phyloP scores from a whole-genome alignment of 352 stramenopile species.

The Peronospora destructor region DNA sequence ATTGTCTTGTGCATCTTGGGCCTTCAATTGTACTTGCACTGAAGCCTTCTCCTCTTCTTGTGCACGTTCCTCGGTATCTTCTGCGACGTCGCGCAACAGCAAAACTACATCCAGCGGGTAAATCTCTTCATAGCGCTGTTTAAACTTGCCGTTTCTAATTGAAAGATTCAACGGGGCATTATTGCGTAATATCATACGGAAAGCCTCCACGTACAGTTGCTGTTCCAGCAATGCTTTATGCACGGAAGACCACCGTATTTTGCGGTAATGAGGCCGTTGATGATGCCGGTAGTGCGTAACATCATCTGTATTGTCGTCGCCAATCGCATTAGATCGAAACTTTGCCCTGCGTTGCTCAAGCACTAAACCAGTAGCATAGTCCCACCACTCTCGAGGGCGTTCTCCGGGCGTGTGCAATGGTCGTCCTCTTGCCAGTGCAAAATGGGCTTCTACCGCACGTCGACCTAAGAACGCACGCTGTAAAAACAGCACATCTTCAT shows the following conservation, averaged over 20 bases:
- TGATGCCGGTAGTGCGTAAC: background rate
- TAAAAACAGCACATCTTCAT: conserved; percentile 75
- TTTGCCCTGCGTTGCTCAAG: conserved; percentile 33
- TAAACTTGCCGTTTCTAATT: conserved; percentile 38
- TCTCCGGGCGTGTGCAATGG: conserved; percentile 41
- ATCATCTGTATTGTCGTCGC: background rate
- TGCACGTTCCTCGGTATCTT: conserved; percentile 46
- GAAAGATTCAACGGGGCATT: conserved; percentile 28
- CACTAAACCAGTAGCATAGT: conserved; percentile 52
- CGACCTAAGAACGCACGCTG: conserved; percentile 56
- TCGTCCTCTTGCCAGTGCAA: conserved; percentile 46
- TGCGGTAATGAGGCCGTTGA: conserved; percentile 17
- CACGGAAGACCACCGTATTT: conserved; percentile 57
- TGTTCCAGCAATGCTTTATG: conserved; percentile 47
- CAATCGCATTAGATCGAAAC: conserved; percentile 9
- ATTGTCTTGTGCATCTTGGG: conserved; percentile 13
- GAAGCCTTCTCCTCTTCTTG: conserved; percentile 27
- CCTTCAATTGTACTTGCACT: conserved; percentile 16
- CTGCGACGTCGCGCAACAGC: conserved; percentile 45
- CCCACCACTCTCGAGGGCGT: conserved; percentile 65
- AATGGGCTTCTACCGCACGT: conserved; percentile 56
- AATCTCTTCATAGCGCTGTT: conserved; percentile 45
- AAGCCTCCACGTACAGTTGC: conserved; percentile 52
- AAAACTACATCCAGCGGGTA: conserved; percentile 72
- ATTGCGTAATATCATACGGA: conserved; percentile 44